Evolutionary conservation across 352 stramenopile species (phyloP).

Genomic region (Phytophthora podocarpi): DNA sequence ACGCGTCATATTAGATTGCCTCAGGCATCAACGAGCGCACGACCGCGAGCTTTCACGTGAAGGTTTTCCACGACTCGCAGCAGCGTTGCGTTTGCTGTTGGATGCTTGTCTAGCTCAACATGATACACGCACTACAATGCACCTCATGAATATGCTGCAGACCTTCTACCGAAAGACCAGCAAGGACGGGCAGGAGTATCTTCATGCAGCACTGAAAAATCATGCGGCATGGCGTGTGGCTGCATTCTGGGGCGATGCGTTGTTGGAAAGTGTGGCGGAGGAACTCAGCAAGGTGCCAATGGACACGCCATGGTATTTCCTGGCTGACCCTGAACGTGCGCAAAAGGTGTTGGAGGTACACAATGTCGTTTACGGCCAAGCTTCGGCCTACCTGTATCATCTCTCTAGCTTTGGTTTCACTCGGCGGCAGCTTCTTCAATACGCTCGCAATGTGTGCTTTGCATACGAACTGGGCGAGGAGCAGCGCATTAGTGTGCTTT

Average conservation of each 20-base stretch:
- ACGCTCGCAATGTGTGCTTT: conserved; percentile 75
- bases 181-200: conserved; percentile 62
- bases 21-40: conserved; percentile 74
- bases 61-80: conserved; percentile 60
- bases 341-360: conserved; percentile 78
- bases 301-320: conserved; percentile 72
- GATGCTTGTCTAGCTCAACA: conserved; percentile 65
- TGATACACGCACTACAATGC: conserved; percentile 69
- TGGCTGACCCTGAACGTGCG: conserved; percentile 55
- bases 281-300: conserved; percentile 77
- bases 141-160: conserved; percentile 87
- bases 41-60: conserved; percentile 56
- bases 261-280: conserved; percentile 76
- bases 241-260: conserved; percentile 75
- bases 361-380: conserved; percentile 81
- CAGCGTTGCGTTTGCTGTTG: conserved; percentile 62
- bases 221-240: conserved; percentile 72
- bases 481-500: conserved; percentile 71
- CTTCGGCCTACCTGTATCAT: conserved; percentile 77
- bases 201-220: conserved; percentile 54
- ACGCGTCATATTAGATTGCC: conserved; percentile 61
- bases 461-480: conserved; percentile 83
- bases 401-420: conserved; percentile 76
- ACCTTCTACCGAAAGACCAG: conserved; percentile 69
- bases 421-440: conserved; percentile 70